Evolutionary conservation across 2,329 filamentous ascomycete species (phyloP), one percentile per base, ranked within the genome.

Genomic region (Trichoderma sp.): DNA sequence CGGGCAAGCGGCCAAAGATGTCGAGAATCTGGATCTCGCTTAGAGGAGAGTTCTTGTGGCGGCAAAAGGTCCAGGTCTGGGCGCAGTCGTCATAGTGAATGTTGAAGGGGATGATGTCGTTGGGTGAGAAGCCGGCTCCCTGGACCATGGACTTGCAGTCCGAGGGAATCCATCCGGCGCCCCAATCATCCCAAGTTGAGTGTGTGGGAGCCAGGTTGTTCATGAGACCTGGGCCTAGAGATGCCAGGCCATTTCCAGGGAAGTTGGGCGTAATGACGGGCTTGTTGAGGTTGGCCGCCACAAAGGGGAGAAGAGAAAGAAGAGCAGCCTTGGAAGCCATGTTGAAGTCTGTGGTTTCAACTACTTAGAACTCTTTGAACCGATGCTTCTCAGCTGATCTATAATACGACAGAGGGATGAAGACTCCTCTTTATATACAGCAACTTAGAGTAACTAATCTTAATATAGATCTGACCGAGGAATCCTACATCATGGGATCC

Each of bases 61-160:
- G 74, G 68, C 79, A 81, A 57, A 81, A 76, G 64, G 77, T 75
- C 79, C 79, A 81, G 28, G 74, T 70, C 57, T 74, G 66, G 21
- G 26, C 36, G 73, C 79, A 81, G 73, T 80, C 79, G 57, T 73
- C 60, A 61, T 77, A 79, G 64, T 72, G 74, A 26, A 77, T 75
- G 70, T 77, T 75, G 73, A 76, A 79, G 56, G 76, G 73, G 34
- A 70, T 72, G 26, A 79, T 62, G 57, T 79, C 77, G 30, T 30
- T 34, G 4, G 76, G 72, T 2, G 65, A 68, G 14, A 68, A 15
- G 8, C 65, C 65, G 32, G 43, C 65, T 15, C 51, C 65, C 34
- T 68, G 32, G 18, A 43, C 65, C 34, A 68, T n/a, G 28, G 62
- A 69, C 58, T 75, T 74, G 74, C 77, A 79, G 43, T 72, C 73